Evolutionary conservation across 495 filamentous ascomycete species (phyloP), one percentile per base, ranked within the genome.

Genomic region (Penicillium paradoxum): DNA sequence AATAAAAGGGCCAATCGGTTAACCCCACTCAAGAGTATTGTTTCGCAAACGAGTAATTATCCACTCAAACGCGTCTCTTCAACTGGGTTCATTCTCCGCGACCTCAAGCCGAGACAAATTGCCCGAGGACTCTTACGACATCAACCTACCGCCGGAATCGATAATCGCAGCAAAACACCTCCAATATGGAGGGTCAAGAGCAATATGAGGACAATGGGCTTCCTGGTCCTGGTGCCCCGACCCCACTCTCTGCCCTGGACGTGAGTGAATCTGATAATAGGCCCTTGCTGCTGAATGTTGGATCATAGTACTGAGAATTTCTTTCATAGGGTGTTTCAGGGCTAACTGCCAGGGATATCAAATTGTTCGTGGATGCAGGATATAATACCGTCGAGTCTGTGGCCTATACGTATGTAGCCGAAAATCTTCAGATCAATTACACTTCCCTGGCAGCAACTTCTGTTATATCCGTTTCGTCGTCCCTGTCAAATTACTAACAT

Each of bases 321-420:
- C n/a, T 18, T 22, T 42, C 0, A 51, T 18, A 93, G 86, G 86
- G 88, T 33, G 69, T 90, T 62, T 83, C 85, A 38, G 93, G 95
- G 3, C 74, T 98, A 53, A 95, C 88, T n/a, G 88, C 88, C 25
- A 82, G 93, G 49, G 93, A 98, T 66, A 95, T 97, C 60, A 92
- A 97, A 64, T 74, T 95, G 36, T 81, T 97, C 27, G 73, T 95
- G 27, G 93, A 97, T 66, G 92, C 88, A 24, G 93, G 93, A 2
- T 98, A 83, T 62, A 86, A 96, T 65, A 98, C 93, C 4, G 90
- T 98, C 17, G 93, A 98, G 68, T 83, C 90, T 0, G 84, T 98
- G 33, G 93, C 93, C 30, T 98, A 97, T 68, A 96, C 93, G 73
- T 87, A 71, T 36, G 73, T 74, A 27, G 41, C 37, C 29, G 17